These are phyloP conservation scores for Parietaria judaica DNA, from an alignment of 306 rosid genomes.

Conservation along the genomic window DNA sequence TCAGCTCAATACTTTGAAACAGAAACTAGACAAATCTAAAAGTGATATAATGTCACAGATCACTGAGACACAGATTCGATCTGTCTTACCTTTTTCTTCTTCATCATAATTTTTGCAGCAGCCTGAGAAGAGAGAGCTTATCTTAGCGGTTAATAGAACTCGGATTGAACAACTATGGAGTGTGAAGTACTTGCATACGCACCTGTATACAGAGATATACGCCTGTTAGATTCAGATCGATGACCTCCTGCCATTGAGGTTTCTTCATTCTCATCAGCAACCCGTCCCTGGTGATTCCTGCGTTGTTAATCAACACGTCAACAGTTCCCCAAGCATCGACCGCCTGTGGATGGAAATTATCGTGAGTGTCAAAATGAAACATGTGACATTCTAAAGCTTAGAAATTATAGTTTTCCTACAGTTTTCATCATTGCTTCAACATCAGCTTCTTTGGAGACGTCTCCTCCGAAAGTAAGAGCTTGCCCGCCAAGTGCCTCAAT, in stretches of 20 bases:
- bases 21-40: background rate
- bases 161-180: slow-evolving; percentile 11
- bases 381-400: slow-evolving; percentile 19
- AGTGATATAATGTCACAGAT: background rate
- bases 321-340: slow-evolving; percentile 96
- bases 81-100: slow-evolving; percentile 73
- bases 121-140: slow-evolving; percentile 43
- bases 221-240: slow-evolving; percentile 92
- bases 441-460: slow-evolving; percentile 80
- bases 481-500: slow-evolving; percentile 81
- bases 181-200: slow-evolving; percentile 15
- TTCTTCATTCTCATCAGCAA: slow-evolving; percentile 95
- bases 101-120: slow-evolving; percentile 91
- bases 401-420: slow-evolving; percentile 36
- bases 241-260: slow-evolving; percentile 89
- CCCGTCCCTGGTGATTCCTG: slow-evolving; percentile 91
- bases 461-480: slow-evolving; percentile 81
- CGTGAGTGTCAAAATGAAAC: slow-evolving; percentile 23
- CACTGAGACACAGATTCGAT: too few species aligned
- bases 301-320: slow-evolving; percentile 82
- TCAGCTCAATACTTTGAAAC: background rate
- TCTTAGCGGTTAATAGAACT: slow-evolving; percentile 20
- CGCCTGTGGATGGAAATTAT: slow-evolving; percentile 50
- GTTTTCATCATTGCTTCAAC: slow-evolving; percentile 86
- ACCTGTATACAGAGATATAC: slow-evolving; percentile 86